These are phyloP conservation scores for Schrenkiella parvula DNA, from an alignment of 345 rosid species.

Conservation along the genomic window DNA sequence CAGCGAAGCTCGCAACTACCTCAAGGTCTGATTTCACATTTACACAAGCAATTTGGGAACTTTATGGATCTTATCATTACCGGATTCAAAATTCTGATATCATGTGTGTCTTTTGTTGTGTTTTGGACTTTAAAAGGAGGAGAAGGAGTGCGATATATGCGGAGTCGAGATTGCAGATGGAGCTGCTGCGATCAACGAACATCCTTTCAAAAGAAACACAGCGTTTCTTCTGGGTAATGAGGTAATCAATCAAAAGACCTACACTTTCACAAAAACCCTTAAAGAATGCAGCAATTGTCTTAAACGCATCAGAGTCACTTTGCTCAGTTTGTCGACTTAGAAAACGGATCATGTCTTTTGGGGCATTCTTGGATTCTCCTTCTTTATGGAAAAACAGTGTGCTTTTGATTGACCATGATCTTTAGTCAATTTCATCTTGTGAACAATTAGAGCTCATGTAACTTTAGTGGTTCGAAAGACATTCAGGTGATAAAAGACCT, in stretches of 20 bases:
- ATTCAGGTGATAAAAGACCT: no score
- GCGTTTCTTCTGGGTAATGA: slow-evolving; percentile 97
- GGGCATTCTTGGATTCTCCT: no score
- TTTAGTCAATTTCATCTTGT: no score
- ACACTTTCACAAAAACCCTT: background rate
- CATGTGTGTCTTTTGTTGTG: background rate
- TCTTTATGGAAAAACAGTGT: background rate
- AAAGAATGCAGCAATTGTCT: background rate
- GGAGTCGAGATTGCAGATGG: slow-evolving; percentile 89
- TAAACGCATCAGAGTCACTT: background rate
- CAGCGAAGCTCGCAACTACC: slow-evolving; percentile 62
- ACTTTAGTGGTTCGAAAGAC: no score
- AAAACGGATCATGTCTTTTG: background rate
- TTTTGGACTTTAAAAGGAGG: slow-evolving; percentile 28
- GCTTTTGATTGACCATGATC: no score
- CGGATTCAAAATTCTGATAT: background rate
- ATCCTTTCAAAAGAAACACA: slow-evolving; percentile 76
- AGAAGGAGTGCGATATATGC: slow-evolving; percentile 87
- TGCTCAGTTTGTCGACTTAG: background rate
- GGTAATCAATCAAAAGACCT: slow-evolving; percentile 37
- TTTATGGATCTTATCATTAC: background rate
- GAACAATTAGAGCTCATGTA: no score
- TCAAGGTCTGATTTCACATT: slow-evolving; percentile 45
- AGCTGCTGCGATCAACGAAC: slow-evolving; percentile 66
- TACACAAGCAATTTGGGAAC: background rate